phyloP scores from a whole-genome alignment of 2,329 filamentous ascomycete genomes.

The Sphaceloma murrayae region DNA sequence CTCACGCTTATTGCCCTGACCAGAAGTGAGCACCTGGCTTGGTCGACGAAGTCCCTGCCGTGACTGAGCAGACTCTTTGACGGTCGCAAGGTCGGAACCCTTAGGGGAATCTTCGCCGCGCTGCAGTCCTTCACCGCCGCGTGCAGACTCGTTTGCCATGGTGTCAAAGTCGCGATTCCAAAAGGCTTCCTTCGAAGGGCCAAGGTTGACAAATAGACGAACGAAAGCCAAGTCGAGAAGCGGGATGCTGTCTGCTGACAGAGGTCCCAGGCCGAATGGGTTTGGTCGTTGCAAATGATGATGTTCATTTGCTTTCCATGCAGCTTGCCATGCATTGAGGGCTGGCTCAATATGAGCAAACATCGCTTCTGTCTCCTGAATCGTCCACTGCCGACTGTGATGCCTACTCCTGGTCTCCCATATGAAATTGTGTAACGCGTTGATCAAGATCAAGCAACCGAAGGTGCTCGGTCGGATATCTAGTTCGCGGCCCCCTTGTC shows the following conservation, averaged over 20 bases:
- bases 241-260: conserved; percentile 85
- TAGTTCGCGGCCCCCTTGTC: conserved; percentile 28
- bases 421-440: conserved; percentile 93
- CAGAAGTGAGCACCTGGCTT: conserved; percentile 25
- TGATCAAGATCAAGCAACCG: conserved; percentile 83
- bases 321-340: conserved; percentile 84
- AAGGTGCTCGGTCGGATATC: conserved; percentile 79
- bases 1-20: conserved; percentile 48
- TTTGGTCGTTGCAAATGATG: conserved; percentile 80
- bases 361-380: conserved; percentile 90
- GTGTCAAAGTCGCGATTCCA: conserved; percentile 91
- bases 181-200: conserved; percentile 81
- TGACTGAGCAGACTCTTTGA: conserved; percentile 33
- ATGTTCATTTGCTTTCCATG: conserved; percentile 78
- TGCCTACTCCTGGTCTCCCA: conserved; percentile 94
- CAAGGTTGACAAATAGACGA: conserved; percentile 85
- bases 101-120: conserved; percentile 46
- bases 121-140: conserved; percentile 64
- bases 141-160: conserved; percentile 77
- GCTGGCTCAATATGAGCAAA: conserved; percentile 91
- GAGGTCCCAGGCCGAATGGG: conserved; percentile 67
- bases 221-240: conserved; percentile 87
- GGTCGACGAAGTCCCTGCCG: conserved; percentile 15
- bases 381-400: conserved; percentile 79
- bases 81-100: conserved; percentile 34